These are phyloP conservation scores for Monosporascus sp. DNA, from an alignment of 2,329 filamentous ascomycete genomes.

Conservation along the genomic window DNA sequence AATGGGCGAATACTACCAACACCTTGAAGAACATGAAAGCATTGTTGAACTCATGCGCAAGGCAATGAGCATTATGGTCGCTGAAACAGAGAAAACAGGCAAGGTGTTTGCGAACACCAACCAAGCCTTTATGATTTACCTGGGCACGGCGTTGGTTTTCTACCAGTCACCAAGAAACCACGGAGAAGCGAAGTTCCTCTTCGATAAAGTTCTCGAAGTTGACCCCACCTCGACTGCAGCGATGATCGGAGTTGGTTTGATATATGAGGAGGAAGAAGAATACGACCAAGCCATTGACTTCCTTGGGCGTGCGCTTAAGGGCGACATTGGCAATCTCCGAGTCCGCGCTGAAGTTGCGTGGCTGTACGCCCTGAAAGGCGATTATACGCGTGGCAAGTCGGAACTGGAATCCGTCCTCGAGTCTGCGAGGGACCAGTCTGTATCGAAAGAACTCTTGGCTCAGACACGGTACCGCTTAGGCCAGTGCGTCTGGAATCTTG, in stretches of 20 bases:
- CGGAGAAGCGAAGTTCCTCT: conserved; percentile 78
- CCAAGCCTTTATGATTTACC: conserved; percentile 69
- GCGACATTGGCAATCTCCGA: conserved; percentile 68
- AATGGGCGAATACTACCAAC: conserved; percentile 76
- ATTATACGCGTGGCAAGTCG: conserved; percentile 61
- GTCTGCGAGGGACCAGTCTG: conserved; percentile 51
- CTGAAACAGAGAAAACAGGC: conserved; percentile 62
- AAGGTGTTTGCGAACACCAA: conserved; percentile 62
- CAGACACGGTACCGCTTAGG: conserved; percentile 85
- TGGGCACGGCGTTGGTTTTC: conserved; percentile 85
- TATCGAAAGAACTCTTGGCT: conserved; percentile 66
- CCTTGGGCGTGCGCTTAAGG: conserved; percentile 66
- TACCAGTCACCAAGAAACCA: conserved; percentile 89
- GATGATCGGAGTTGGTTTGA: conserved; percentile 83
- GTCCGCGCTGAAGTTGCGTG: conserved; percentile 86
- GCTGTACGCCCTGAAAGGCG: conserved; percentile 80
- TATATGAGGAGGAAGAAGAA: conserved; percentile 90
- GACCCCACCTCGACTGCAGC: conserved; percentile 74
- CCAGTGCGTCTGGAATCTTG: conserved; percentile 78
- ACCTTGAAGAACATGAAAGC: conserved; percentile 78
- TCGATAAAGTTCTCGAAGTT: conserved; percentile 72
- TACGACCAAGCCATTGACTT: conserved; percentile 78
- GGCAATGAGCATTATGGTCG: conserved; percentile 56
- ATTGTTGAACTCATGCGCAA: conserved; percentile 75
- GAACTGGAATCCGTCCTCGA: conserved; percentile 67